phyloP scores from a whole-genome alignment of 163 green algal species.

The Volvox carteri region DNA sequence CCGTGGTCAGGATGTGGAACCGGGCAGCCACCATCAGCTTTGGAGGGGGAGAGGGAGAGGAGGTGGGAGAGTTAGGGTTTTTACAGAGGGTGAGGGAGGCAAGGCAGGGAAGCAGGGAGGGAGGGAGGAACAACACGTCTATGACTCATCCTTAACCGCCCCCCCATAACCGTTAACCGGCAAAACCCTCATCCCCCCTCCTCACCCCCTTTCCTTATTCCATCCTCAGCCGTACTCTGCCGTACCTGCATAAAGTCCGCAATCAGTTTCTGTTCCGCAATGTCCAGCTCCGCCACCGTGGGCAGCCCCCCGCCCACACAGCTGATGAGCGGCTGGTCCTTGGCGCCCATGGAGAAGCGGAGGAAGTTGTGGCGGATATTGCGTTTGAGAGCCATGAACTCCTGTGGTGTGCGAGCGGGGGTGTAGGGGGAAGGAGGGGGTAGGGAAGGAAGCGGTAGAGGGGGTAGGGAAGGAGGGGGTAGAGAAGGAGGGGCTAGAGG shows the following conservation, averaged over 20 bases:
- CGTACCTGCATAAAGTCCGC: constrained; percentile 63
- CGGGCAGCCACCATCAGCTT: constrained; percentile 64
- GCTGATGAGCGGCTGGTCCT: constrained; percentile 57
- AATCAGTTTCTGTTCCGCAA: constrained; percentile 70
- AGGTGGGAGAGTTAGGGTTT: no score
- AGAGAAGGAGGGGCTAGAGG: no score
- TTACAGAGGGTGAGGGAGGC: no score
- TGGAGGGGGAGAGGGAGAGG: background rate
- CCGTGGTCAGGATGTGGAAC: constrained; percentile 71
- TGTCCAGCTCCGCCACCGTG: constrained; percentile 59
- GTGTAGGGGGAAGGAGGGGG: background rate
- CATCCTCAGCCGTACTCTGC: no score
- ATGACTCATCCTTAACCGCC: no score
- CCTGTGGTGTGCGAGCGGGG: background rate
- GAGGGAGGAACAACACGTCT: no score
- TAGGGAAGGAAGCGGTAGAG: no score
- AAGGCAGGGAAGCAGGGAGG: no score
- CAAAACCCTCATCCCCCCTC: no score
- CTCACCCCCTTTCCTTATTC: no score
- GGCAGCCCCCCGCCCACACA: constrained; percentile 40
- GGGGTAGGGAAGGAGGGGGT: no score
- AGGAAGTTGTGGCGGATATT: constrained; percentile 67
- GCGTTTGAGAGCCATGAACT: constrained; percentile 63
- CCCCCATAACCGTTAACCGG: no score
- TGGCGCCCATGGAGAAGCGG: constrained; percentile 61